Base-by-base conservation (phyloP, 2,329 filamentous ascomycete genomes). In the Fusarium neocosmosporiellum region DNA sequence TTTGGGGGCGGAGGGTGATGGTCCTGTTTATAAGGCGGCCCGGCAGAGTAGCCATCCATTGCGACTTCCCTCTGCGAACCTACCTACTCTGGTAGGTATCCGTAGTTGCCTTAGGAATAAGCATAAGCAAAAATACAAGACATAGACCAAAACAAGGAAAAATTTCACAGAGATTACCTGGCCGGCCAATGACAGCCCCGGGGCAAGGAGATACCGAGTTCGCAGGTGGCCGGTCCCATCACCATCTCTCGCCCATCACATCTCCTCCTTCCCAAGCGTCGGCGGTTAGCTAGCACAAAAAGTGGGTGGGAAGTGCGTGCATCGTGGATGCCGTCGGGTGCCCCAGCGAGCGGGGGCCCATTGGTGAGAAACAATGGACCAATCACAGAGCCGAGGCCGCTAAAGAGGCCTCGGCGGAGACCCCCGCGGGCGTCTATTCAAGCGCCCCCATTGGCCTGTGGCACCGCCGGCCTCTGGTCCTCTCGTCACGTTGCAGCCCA, bases 1-100 rank as follows among this genome's bases (percentile, higher is more conserved):
- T 2, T 60, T 77, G 73, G 66, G 60, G 73, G 66, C 53, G 78
- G 59, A 79, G 78, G 80, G 80, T 80, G 79, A 80, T 80, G 80
- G 77, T 77, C 74, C 59, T 77, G 78, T 75, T 78, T 78, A 78
- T 78, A 78, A 66, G 68, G 69, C 65, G 71, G 67, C 75, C 76
- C 34, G 66, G 65, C 65, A 75, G 50, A 53, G 65, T 50, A 68
- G 61, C 71, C 71, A 69, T 63, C 50, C 43, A 31, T 50, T 50
- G 27, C 27, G 46, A 50, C 46, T 31, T 50, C 46, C 46, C 46
- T 31, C 59, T 62, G 59, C 59, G 59, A 62, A 54, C 58, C 58
- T 62, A 53, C 31, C 24, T 31, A 8, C 22, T 22, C n/a, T n/a
- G n/a, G n/a, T n/a, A n/a, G n/a, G n/a, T n/a, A n/a, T n/a, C 20